Evolutionary conservation across 441 rosid species (phyloP), one percentile per base, ranked within the genome.

Genomic region (Erysimum pusillum): DNA sequence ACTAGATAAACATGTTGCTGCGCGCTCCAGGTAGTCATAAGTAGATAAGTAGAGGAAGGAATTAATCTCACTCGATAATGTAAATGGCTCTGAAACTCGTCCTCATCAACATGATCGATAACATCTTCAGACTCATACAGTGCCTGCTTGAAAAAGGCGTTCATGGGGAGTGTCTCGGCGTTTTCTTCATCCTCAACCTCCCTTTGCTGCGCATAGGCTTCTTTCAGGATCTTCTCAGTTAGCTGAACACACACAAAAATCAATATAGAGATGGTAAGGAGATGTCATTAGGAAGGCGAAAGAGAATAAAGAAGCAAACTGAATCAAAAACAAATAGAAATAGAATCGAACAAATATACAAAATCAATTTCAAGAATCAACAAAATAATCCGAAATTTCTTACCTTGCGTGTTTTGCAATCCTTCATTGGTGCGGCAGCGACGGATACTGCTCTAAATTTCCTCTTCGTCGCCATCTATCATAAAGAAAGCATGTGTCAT

Each of bases 401-500:
- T 25, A 25, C 28, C 28, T 25, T 25, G 28, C 28, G 28, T 25
- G 28, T 25, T 25, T 25, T 25, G 28, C 28, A 25, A 25, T 2
- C 28, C 28, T 25, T 25, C 28, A 25, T 25, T 25, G 28, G 28
- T 25, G 28, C 28, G 28, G 28, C 28, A 25, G 28, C 28, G 28
- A 25, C 28, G 28, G 28, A 25, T 25, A 25, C 3, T 25, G 28
- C 28, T 25, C 28, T 25, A 25, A 25, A 25, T 2, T 25, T 25
- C 28, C 28, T 25, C 28, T 25, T 25, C 3, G 3, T 25, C 28
- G 28, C 28, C 28, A 25, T 25, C 3, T 2, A 25, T 25, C 2
- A 25, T 3, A 25, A 88, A 91, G 88, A 93, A 95, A 95, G 97
- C 90, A 95, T 89, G 87, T 86, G 96, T 93, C 95, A 93, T 87